Percentiles rank a stretch among this genome's conserved stretches.
phyloP scores from a whole-genome alignment of 257 asterid species.

The Rubia yunnanensis region DNA sequence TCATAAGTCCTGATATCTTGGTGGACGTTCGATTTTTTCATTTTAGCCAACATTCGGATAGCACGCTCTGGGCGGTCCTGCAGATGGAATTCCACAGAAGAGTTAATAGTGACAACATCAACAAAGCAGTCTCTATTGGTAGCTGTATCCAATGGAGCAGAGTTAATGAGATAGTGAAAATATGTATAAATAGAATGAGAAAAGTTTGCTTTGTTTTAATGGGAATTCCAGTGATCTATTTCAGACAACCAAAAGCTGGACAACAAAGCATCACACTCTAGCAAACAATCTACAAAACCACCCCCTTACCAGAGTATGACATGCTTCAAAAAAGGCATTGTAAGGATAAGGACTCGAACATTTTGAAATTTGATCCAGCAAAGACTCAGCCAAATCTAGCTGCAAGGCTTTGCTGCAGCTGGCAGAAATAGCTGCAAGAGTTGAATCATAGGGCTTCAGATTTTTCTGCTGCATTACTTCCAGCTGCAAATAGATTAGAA shows the following conservation, averaged over 20 bases:
- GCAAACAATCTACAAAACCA: constrained; percentile 5
- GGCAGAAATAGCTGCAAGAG: constrained; percentile 62
- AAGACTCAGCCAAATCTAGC: constrained; percentile 66
- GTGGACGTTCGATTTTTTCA: constrained; percentile 41
- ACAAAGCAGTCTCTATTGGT: background rate
- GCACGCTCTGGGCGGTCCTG: constrained; percentile 89
- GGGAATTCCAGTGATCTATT: background rate
- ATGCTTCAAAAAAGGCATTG: constrained; percentile 75
- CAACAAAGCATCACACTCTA: background rate
- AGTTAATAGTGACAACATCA: background rate
- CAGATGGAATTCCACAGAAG: constrained; percentile 24
- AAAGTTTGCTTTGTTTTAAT: background rate
- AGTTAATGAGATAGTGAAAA: background rate
- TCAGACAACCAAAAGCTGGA: background rate
- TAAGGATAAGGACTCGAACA: constrained; percentile 33
- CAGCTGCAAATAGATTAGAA: constrained; percentile 47
- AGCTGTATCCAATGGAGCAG: background rate
- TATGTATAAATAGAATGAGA: background rate
- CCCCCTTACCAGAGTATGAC: constrained; percentile 59
- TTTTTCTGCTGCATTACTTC: constrained; percentile 61
- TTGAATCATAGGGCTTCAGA: constrained; percentile 60
- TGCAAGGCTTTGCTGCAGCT: constrained; percentile 66
- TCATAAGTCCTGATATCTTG: constrained; percentile 75
- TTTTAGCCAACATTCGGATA: constrained; percentile 42
- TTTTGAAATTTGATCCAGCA: constrained; percentile 45